These are phyloP conservation scores for Endoconidiophora laricicola DNA, from an alignment of 2,329 filamentous ascomycete genomes.

Conservation along the genomic window DNA sequence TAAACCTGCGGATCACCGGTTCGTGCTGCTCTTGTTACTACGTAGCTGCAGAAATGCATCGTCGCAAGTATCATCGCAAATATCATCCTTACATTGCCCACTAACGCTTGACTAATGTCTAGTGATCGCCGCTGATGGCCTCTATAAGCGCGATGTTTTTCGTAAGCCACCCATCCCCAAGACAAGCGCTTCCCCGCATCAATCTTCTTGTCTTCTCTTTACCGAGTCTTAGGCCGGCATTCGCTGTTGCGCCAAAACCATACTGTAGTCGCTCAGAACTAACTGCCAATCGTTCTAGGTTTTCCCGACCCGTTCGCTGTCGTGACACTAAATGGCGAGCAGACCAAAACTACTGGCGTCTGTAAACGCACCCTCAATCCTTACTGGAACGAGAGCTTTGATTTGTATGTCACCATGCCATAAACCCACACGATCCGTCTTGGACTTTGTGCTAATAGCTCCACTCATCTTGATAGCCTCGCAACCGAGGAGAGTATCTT, in stretches of 20 bases:
- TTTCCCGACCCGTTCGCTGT: constrained; percentile 97
- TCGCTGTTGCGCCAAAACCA: too few relatives aligned
- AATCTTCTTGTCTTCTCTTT: not conserved
- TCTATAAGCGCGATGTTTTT: constrained; percentile 99
- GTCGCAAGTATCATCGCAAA: not conserved
- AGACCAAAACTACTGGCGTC: constrained; percentile 93
- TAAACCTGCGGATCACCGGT: constrained; percentile 92
- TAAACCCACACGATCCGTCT: not conserved
- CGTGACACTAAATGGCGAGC: constrained; percentile 90
- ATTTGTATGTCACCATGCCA: constrained; percentile 51
- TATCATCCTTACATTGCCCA: not conserved
- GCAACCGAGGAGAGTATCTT: constrained; percentile 92
- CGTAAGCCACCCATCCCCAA: constrained; percentile 41
- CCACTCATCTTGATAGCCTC: constrained; percentile 36
- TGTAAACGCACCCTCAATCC: constrained; percentile 96
- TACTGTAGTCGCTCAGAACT: not conserved
- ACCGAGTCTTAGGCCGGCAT: not conserved
- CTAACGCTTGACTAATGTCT: constrained; percentile 20
- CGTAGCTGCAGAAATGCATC: constrained; percentile 5
- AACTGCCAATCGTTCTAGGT: constrained; percentile 33
- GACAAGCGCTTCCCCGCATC: not conserved
- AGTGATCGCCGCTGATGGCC: constrained; percentile 97
- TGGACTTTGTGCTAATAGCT: not conserved
- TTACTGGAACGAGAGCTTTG: constrained; percentile 99
- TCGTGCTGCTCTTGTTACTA: constrained; percentile 22